A percentile compares a stretch with the other conserved stretches of the same genome.
Conservation (phyloP, 208 protist species). For the Crithidia expoeki region DNA sequence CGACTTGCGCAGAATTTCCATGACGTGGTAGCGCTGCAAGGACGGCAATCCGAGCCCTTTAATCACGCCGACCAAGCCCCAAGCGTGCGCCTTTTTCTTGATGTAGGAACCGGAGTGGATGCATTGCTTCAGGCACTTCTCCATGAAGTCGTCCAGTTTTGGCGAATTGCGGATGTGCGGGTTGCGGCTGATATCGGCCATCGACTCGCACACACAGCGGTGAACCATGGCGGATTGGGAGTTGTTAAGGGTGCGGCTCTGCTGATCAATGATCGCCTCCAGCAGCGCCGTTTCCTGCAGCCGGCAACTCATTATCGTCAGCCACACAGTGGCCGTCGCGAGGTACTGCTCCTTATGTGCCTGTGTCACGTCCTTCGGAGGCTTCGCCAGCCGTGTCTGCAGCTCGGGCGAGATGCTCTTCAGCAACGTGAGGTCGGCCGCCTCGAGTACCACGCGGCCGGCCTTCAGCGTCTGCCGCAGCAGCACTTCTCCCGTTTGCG, state of each 20-base stretch:
- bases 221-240: conserved; percentile 90
- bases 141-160: conserved; percentile 88
- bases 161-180: conserved; percentile 60
- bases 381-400: conserved; percentile 75
- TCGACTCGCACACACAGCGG: conserved; percentile 85
- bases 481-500: conserved; percentile 62
- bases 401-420: conserved; percentile 64
- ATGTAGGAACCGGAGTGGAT: conserved; percentile 88
- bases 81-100: conserved; percentile 93
- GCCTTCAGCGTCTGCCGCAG: conserved; percentile 69
- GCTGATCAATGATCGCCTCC: conserved; percentile 88
- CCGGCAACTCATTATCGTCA: conserved; percentile 89
- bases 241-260: conserved; percentile 88
- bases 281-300: conserved; percentile 82
- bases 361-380: conserved; percentile 79
- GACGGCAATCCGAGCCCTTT: conserved; percentile 79
- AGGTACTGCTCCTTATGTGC: conserved; percentile 88
- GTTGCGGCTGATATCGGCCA: conserved; percentile 88
- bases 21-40: conserved; percentile 75
- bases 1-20: conserved; percentile 64
- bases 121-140: conserved; percentile 90
- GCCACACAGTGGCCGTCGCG: conserved; percentile 87
- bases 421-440: conserved; percentile 55
- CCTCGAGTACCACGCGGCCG: conserved; percentile 75
- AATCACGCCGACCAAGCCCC: conserved; percentile 85